These are phyloP conservation scores for Exophiala mesophila DNA, from an alignment of 2,329 filamentous ascomycete genomes.

Conservation along the genomic window DNA sequence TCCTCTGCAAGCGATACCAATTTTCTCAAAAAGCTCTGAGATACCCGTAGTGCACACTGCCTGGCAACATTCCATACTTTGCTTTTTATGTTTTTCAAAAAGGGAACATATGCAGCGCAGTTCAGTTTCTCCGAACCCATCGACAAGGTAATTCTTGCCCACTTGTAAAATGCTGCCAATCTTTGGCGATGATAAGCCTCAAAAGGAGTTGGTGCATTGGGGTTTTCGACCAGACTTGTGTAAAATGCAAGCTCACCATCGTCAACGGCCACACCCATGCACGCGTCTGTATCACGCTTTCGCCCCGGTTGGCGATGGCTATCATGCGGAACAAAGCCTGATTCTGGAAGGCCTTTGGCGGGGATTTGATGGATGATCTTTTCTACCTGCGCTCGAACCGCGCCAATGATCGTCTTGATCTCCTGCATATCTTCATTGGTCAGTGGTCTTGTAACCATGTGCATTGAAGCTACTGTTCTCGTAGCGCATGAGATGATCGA, in stretches of 20 bases:
- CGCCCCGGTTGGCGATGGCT: conserved; percentile 1
- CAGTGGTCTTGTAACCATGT: conserved; percentile 41
- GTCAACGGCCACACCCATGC: conserved; percentile 22
- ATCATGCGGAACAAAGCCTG: conserved; percentile 24
- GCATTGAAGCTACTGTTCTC: conserved; percentile 40
- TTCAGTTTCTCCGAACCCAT: conserved; percentile 42
- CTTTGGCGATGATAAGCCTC: conserved; percentile 42
- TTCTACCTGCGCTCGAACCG: conserved; percentile 39
- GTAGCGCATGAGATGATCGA: conserved; percentile 42
- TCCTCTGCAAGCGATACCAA: conserved; percentile 45
- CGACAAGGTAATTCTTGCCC: conserved; percentile 41
- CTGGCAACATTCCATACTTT: conserved; percentile 44
- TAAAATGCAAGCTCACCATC: conserved; percentile 18
- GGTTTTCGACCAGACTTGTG: conserved; percentile 5
- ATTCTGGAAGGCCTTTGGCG: conserved; percentile 27
- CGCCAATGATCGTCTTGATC: conserved; percentile 37
- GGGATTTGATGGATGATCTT: conserved; percentile 42
- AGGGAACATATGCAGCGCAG: conserved; percentile 45
- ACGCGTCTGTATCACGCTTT: conserved; percentile 17
- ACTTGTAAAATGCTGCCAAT: conserved; percentile 42
- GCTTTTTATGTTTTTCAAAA: conserved; percentile 45
- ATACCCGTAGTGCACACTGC: conserved; percentile 44
- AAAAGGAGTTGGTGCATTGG: conserved; percentile 13
- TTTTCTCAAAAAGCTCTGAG: conserved; percentile 46
- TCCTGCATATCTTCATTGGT: conserved; percentile 43